Evolutionary conservation across 2,329 filamentous ascomycete species (phyloP), one percentile per base, ranked within the genome.

Genomic region (Paecilomyces fulvus): DNA sequence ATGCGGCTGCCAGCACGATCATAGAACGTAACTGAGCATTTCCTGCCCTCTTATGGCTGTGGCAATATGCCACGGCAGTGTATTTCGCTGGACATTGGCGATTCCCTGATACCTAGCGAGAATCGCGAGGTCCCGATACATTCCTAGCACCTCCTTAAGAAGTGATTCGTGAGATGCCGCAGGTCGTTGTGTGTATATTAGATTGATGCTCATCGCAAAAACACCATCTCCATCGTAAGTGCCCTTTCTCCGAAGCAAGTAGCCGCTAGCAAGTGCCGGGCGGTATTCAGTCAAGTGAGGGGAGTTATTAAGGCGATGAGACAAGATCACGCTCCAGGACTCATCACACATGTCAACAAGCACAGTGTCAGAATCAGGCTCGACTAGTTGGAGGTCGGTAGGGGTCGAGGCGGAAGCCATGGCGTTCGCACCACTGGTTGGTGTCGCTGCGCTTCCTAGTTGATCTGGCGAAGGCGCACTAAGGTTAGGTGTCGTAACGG

Each of bases 341-440:
- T 86, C 83, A 63, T 86, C 83, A 21, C 76, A 77, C 17, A 79
- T 68, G 62, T 86, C 83, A 43, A 82, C 69, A 10, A 86, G 76
- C 9, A 80, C 74, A 1, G 81, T 78, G 53, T 86, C 83, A 0
- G 77, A 75, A 57, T 86, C 83, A 23, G 75, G 59, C 68, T 80
- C 68, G 21, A 67, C 58, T 10, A 68, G 53, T 23, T 53, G 63
- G 7, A 68, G 59, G 1, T 73, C 69, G 5, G 70, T 68, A 14
- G 73, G 64, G 8, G 67, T 68, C 28, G 67, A 55, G 20, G 71
- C 73, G 60, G 68, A 76, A 12, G 75, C 74, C 7, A 76, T 30
- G 28, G 67, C 58, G 62, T 63, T 62, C 2, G 59, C 59, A 7
- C 62, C 65, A 56, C 65, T 65, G 20, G 65, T 67, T 30, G 68